Percentiles rank a stretch among this genome's conserved stretches.
phyloP scores from a whole-genome alignment of 257 asterid species.

The Solanum gandarillasii region DNA sequence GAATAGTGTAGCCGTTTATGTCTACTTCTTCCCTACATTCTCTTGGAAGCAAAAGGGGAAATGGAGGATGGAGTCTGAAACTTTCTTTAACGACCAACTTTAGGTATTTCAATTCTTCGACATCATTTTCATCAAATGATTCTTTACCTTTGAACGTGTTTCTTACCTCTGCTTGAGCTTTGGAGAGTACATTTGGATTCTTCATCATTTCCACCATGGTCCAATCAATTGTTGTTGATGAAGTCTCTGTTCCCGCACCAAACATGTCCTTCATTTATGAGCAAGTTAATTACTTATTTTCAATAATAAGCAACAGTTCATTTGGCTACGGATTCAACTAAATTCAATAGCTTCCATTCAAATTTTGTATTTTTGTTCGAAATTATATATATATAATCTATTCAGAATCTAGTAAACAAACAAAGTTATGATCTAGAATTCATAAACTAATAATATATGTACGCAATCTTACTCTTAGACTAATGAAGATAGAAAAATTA shows the following conservation, averaged over 20 bases:
- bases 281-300: background rate
- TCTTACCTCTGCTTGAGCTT: constrained; percentile 7
- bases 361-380: rapidly evolving
- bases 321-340: background rate
- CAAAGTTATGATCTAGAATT: background rate
- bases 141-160: background rate
- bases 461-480: background rate
- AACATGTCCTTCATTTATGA: background rate
- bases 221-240: background rate
- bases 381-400: too few relatives aligned
- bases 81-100: constrained; percentile 3
- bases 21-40: background rate
- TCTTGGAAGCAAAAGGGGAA: background rate
- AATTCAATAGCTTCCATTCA: background rate
- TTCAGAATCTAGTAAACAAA: too few relatives aligned
- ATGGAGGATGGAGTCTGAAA: background rate
- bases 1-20: background rate
- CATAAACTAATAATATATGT: too few relatives aligned
- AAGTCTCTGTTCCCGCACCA: constrained; percentile 4
- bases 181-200: background rate
- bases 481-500: background rate
- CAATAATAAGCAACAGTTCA: rapidly evolving
- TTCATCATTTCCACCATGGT: constrained; percentile 1
- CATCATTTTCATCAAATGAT: background rate
- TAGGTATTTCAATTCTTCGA: constrained; percentile 2